These are phyloP conservation scores for Chiua virens DNA, from an alignment of 768 basidiomycete species.

Conservation along the genomic window DNA sequence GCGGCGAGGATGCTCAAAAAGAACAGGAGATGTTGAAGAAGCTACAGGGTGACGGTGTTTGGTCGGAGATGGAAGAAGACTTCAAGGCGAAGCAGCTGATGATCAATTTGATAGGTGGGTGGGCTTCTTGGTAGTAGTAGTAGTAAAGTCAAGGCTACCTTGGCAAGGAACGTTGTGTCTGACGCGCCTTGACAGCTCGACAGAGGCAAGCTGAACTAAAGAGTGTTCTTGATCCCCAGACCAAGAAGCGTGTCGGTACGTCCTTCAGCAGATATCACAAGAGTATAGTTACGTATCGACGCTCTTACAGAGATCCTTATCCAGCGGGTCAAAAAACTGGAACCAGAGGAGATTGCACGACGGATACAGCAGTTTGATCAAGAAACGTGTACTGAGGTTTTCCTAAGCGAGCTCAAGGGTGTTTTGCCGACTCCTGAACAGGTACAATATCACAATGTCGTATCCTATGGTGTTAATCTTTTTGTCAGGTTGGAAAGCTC, in stretches of 20 bases:
- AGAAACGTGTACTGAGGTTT: conserved; percentile 82
- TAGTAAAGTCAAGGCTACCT: background rate
- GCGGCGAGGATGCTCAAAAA: conserved; percentile 58
- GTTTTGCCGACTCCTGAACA: conserved; percentile 92
- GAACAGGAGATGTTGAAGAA: conserved; percentile 82
- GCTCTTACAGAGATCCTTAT: conserved; percentile 78
- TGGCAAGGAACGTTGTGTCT: background rate
- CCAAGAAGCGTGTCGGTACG: conserved; percentile 92
- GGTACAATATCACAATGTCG: conserved; percentile 37
- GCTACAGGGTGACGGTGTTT: conserved; percentile 82
- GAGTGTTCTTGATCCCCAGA: conserved; percentile 88
- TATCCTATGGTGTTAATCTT: background rate
- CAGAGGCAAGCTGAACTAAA: conserved; percentile 87
- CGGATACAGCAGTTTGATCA: conserved; percentile 87
- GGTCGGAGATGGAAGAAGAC: conserved; percentile 96
- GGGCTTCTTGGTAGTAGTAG: conserved; percentile 3
- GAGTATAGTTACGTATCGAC: background rate
- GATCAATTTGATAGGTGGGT: conserved; percentile 79
- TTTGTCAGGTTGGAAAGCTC: conserved; percentile 73
- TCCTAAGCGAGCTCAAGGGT: conserved; percentile 84
- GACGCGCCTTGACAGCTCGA: conserved; percentile 49
- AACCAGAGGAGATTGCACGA: conserved; percentile 84
- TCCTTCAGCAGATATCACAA: conserved; percentile 8
- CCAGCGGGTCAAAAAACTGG: conserved; percentile 76
- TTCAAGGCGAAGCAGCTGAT: conserved; percentile 97